Base-by-base conservation (phyloP, 2,329 filamentous ascomycete genomes). In the Hortaea sp. region DNA sequence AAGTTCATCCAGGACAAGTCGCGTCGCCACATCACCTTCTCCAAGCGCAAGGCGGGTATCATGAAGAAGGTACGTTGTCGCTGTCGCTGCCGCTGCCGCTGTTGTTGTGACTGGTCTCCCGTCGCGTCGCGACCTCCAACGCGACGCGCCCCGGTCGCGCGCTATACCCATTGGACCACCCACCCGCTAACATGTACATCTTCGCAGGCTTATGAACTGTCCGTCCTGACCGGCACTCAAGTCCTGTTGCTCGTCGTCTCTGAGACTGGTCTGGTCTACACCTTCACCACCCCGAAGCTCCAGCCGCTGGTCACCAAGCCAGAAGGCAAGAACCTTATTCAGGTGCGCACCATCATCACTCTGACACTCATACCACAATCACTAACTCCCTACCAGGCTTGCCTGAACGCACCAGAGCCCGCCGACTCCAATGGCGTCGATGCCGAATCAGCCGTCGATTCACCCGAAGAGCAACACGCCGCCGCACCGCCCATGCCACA, bases 1-100 rank as follows among this genome's bases (percentile, higher is more conserved):
- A 98, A 98, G 79, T 98, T 98, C 74, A 98, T 98, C 70, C 90
- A 89, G 71, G 92, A 98, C 73, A 98, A 98, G 77, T 97, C 90
- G 73, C 88, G 92, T 73, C 85, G 92, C 53, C 92, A 98, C 75
- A 98, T 97, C 67, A 97, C 92, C 63, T 97, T 98, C 70, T 97
- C 90, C 59, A 98, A 98, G 82, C 88, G 92, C 69, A 98, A 98
- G 77, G 92, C 92, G 47, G 92, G 92, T 61, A 97, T 98, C 70
- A 97, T 98, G 92, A 97, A 98, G 79, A 97, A 97, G 88, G 92
- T 95, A 67, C 48, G 56, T 51, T 7, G 7, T 13, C 31, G 38
- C 35, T 34, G 20, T 20, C 45, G 42, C 37, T 40, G 32, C 34
- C 40, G 41, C 27, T n/a, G 43, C 37, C 5, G 20, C 20, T 20